These are phyloP conservation scores for Discostella stelligera DNA, from an alignment of 352 stramenopile genomes.

Conservation along the genomic window DNA sequence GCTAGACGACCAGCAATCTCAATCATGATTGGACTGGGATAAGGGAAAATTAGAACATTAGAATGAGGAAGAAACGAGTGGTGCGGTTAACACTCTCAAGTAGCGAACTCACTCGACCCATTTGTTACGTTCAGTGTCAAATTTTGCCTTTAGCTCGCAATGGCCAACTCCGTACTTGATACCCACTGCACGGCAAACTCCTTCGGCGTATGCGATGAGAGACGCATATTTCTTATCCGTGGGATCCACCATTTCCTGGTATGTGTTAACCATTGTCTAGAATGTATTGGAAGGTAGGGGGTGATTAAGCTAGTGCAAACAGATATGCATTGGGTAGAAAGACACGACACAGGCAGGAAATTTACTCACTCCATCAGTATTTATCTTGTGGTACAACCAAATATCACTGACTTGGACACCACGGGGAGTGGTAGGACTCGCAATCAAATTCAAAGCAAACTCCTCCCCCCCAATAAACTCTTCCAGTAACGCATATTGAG, in stretches of 20 bases:
- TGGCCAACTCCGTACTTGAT: constrained; percentile 64
- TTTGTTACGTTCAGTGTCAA: constrained; percentile 37
- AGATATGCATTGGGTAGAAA: constrained; percentile 3
- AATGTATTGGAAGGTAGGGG: neutral
- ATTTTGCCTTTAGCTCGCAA: constrained; percentile 56
- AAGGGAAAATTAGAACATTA: neutral
- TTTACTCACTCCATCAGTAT: constrained; percentile 47
- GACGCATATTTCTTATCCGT: constrained; percentile 26
- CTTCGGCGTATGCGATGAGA: constrained; percentile 57
- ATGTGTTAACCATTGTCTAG: constrained; percentile 54
- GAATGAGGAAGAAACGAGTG: neutral
- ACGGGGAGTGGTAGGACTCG: constrained; percentile 44
- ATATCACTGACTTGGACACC: constrained; percentile 64
- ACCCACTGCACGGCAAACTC: constrained; percentile 53
- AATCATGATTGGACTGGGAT: constrained; percentile 53
- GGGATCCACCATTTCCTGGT: constrained; percentile 55
- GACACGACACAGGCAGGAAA: neutral
- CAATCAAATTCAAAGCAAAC: constrained; percentile 62
- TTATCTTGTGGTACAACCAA: constrained; percentile 63
- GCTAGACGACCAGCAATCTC: constrained; percentile 51
- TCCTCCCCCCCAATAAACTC: constrained; percentile 62
- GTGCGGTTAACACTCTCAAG: neutral
- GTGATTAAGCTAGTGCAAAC: neutral
- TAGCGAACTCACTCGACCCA: constrained; percentile 34
- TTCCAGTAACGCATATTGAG: constrained; percentile 57